Base-by-base conservation (phyloP, 768 basidiomycete genomes). In the Lentinus tigrinus region DNA sequence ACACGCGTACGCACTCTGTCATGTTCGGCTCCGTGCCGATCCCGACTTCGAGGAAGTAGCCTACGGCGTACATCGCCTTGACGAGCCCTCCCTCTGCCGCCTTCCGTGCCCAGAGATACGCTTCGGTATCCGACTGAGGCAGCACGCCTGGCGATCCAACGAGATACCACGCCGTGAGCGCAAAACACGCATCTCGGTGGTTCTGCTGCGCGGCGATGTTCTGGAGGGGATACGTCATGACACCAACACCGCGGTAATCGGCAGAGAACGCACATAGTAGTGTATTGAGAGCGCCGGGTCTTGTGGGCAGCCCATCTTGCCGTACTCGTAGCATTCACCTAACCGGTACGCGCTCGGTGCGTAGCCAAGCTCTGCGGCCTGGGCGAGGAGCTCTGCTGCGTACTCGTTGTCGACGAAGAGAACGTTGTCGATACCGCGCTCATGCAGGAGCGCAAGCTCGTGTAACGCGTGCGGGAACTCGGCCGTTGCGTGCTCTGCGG, bases 321-420 rank as follows among this genome's bases (percentile, higher is more conserved):
- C 97, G 72, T 98, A 99, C 77, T 99, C 97, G 72, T 99, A 99
- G 72, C 95, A 98, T 75, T 98, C 96, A 24, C 97, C 97, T 56
- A 98, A 76, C 58, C 93, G 87, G 75, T 95, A 93, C 31, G 97
- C 97, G 63, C 92, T 95, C 17, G 96, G 93, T 9, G 96, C 94
- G 74, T 98, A 98, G 4, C 95, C 95, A 24, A 99, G 81, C 73
- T 98, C 97, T 0, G 93, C 87, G 24, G 95, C 96, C 70, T 97
- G 93, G 2, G 97, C 97, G 40, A 98, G 77, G 11, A 98, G 78
- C 73, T 99, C 97, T 1, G 89, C 87, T 0, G 96, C 88, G 67
- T 99, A 99, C 67, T 98, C 96, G 62, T 87, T 85, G 72, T 99
- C 97, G 66, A 96, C 91, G 71, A 98, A 99, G 7, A 99, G 80